Conservation (phyloP, 1,284 basidiomycete species). For the Boletus smithii region DNA sequence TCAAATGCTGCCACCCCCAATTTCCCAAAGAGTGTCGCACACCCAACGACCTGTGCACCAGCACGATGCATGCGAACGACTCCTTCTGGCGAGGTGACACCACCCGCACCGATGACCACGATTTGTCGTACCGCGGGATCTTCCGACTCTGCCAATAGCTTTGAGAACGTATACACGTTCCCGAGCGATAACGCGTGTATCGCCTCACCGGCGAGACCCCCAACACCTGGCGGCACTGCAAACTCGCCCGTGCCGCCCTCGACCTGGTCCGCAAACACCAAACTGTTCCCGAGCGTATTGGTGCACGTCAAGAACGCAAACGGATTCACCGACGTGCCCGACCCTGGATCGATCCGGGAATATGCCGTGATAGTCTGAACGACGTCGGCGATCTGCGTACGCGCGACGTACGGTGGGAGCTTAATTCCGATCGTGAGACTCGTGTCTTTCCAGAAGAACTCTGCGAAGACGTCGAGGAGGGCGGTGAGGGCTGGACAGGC, state of each 20-base stretch:
- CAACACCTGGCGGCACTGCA: conserved; percentile 59
- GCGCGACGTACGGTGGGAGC: conserved; percentile 72
- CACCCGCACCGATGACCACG: conserved; percentile 71
- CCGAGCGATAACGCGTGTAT: conserved; percentile 73
- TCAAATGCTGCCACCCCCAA: conserved; percentile 66
- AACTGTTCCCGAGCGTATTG: conserved; percentile 70
- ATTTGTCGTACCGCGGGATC: conserved; percentile 47
- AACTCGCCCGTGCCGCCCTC: conserved; percentile 30
- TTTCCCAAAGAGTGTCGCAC: conserved; percentile 69
- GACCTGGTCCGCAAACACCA: conserved; percentile 58
- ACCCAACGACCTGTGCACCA: conserved; percentile 69
- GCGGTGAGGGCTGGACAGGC: conserved; percentile 9
- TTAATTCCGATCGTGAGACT: conserved; percentile 74
- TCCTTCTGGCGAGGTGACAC: conserved; percentile 61
- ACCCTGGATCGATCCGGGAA: conserved; percentile 22
- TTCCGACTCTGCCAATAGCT: conserved; percentile 44
- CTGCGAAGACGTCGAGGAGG: conserved; percentile 52
- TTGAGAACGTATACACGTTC: conserved; percentile 61
- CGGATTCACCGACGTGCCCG: conserved; percentile 32
- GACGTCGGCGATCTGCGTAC: conserved; percentile 57
- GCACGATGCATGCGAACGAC: conserved; percentile 63
- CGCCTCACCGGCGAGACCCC: conserved; percentile 73
- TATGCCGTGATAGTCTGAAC: conserved; percentile 42
- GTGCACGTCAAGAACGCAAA: conserved; percentile 70
- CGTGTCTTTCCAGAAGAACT: conserved; percentile 45